These are phyloP conservation scores for Pythium plurisporium DNA, from an alignment of 352 stramenopile genomes.

Conservation along the genomic window DNA sequence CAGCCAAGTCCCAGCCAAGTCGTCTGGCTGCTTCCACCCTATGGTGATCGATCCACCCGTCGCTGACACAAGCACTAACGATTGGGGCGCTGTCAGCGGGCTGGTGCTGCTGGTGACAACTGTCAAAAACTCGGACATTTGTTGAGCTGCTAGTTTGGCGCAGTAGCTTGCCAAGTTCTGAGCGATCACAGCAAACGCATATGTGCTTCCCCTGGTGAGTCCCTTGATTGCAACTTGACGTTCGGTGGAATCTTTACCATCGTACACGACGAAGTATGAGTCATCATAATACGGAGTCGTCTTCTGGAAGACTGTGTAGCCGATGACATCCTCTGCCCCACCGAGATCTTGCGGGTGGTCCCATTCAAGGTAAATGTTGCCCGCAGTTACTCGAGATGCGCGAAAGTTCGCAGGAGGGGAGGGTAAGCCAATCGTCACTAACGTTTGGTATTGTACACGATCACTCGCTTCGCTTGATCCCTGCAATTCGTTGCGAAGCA, in stretches of 20 bases:
- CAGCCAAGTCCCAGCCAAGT: slow-evolving; percentile 43
- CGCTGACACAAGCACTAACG: slow-evolving; percentile 10
- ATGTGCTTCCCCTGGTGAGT: slow-evolving; percentile 26
- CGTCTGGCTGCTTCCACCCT: slow-evolving; percentile 38
- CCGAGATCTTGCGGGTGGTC: slow-evolving; percentile 44
- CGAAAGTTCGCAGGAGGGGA: slow-evolving; percentile 38
- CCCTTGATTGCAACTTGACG: slow-evolving; percentile 24
- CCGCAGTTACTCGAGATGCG: slow-evolving; percentile 31
- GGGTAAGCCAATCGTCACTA: slow-evolving; percentile 29
- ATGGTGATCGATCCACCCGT: slow-evolving; percentile 47
- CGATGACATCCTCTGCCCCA: slow-evolving; percentile 32
- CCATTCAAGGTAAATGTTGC: slow-evolving; percentile 55
- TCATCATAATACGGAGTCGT: slow-evolving; percentile 14
- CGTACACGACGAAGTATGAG: slow-evolving; percentile 43
- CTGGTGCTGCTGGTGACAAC: slow-evolving; percentile 37
- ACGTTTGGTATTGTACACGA: slow-evolving; percentile 21
- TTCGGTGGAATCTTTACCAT: slow-evolving; percentile 37
- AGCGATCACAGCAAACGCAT: slow-evolving; percentile 46
- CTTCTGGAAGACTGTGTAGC: slow-evolving; percentile 52
- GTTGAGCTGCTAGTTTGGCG: slow-evolving; percentile 21
- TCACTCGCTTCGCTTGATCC: slow-evolving; percentile 30
- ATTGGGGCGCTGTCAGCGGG: slow-evolving; percentile 22
- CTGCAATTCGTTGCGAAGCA: slow-evolving; percentile 13
- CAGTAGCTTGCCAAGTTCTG: slow-evolving; percentile 50
- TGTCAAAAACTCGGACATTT: slow-evolving; percentile 22